phyloP scores from a whole-genome alignment of 2,329 filamentous ascomycete species.

The Alternaria arbusti region DNA sequence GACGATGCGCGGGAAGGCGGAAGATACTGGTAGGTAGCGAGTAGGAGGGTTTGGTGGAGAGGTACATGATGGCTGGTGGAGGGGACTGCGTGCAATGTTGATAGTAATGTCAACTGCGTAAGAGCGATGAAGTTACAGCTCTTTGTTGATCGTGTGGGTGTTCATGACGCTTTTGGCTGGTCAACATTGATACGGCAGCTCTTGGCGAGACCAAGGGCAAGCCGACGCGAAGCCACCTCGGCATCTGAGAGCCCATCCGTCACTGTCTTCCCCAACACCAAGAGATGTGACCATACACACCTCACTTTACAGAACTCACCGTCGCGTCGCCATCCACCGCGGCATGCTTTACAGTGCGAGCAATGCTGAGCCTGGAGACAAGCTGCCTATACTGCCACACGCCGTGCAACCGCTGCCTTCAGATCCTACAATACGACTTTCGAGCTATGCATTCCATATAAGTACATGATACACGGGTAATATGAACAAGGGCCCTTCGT shows the following conservation, averaged over 20 bases:
- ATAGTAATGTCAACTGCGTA: background rate
- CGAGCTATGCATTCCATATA: background rate
- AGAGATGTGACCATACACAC: background rate
- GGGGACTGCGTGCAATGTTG: background rate
- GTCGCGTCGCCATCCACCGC: background rate
- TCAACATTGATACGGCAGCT: background rate
- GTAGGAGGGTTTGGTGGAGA: background rate
- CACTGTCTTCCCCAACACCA: background rate
- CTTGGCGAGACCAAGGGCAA: background rate
- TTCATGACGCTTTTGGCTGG: background rate
- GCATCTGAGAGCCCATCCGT: background rate
- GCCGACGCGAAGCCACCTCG: background rate
- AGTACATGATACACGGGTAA: too few relatives aligned
- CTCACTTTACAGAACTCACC: background rate
- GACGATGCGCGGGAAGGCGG: background rate
- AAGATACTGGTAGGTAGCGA: background rate
- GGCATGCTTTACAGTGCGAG: background rate
- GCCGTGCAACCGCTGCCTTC: background rate
- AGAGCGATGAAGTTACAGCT: background rate
- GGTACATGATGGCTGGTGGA: background rate
- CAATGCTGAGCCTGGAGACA: background rate
- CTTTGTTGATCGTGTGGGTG: background rate
- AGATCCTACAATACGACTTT: background rate
- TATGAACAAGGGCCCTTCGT: too few relatives aligned
- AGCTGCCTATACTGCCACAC: background rate